Evolutionary conservation across 1,139 yeast genomes (phyloP).

Genomic region (Hyphopichia burtonii): DNA sequence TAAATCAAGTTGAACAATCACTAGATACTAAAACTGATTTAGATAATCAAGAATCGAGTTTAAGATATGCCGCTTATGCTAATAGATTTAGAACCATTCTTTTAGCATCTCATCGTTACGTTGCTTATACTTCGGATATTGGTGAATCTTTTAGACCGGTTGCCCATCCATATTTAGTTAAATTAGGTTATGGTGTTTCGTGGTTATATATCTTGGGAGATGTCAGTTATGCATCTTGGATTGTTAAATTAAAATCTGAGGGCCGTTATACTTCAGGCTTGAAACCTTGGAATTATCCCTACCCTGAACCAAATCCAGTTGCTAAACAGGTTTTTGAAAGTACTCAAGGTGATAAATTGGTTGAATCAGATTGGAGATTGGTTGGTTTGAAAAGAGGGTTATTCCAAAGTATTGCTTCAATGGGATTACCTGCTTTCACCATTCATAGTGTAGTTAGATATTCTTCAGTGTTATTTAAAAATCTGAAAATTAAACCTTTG

Average conservation of each 20-base stretch:
- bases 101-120: conserved; percentile 76
- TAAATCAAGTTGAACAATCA: conserved; percentile 8
- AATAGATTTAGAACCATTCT: conserved; percentile 69
- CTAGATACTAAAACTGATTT: conserved; percentile 13
- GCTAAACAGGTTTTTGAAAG: conserved; percentile 36
- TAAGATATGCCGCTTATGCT: conserved; percentile 83
- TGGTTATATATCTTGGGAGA: conserved; percentile 82
- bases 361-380: conserved; percentile 62
- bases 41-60: conserved; percentile 43
- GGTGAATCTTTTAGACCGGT: conserved; percentile 91
- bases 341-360: conserved; percentile 23
- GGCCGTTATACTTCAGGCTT: conserved; percentile 64
- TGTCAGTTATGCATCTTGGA: conserved; percentile 75
- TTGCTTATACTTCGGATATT: conserved; percentile 84
- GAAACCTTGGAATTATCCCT: conserved; percentile 64
- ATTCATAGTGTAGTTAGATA: conserved; percentile 78
- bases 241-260: conserved; percentile 63
- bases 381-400: conserved; percentile 68
- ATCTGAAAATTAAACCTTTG: conserved; percentile 34
- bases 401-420: conserved; percentile 79
- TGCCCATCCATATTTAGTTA: conserved; percentile 67
- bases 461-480: conserved; percentile 58
- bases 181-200: conserved; percentile 67
- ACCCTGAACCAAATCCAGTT: conserved; percentile 40
- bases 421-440: conserved; percentile 87